Base-by-base conservation (phyloP, 2,329 filamentous ascomycete species). In the Alternaria sp. region DNA sequence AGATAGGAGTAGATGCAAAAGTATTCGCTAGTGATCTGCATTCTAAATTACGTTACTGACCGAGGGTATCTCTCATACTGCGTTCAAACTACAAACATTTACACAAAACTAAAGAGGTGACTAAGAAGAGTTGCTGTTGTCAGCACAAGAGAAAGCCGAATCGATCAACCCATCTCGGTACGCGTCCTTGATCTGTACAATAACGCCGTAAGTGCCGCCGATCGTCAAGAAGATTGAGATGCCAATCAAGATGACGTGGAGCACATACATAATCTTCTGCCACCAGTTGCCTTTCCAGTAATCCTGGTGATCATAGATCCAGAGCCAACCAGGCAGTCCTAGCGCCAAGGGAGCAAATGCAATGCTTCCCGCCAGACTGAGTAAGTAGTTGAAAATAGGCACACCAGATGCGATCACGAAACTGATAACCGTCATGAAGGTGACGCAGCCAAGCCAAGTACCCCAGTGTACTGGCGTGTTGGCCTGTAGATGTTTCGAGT, bases 401-500 rank as follows among this genome's bases (percentile, higher is more conserved):
- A 87, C 84, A 0, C 82, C 82, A n/a, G 80, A 79, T 1, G 85
- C 84, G 18, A 87, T 74, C 52, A 87, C 72, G 65, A 84, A 87
- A 6, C 82, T 76, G 20, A 84, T 67, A 4, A 80, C 66, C 0
- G 77, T 75, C 39, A 86, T 74, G 0, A 73, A 73, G 18, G 79
- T 69, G 0, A 81, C 84, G 57, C 81, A 82, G 9, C 76, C 71
- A 0, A 86, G 69, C 85, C 85, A 87, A 0, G 81, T 78, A 5
- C 87, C 87, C 66, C 87, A 88, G 89, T 87, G 85, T 0, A 83
- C 67, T 14, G 79, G 9, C 0, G 82, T 84, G 71, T 86, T 85
- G n/a, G 77, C 72, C 65, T 85, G 83, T 6, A 87, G 75, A 67
- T 87, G 85, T 3, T 61, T 69, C 2, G 83, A 83, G 61, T 84